These are phyloP conservation scores for Ochromonas danica DNA, from an alignment of 108 stramenopile species.

Conservation along the genomic window DNA sequence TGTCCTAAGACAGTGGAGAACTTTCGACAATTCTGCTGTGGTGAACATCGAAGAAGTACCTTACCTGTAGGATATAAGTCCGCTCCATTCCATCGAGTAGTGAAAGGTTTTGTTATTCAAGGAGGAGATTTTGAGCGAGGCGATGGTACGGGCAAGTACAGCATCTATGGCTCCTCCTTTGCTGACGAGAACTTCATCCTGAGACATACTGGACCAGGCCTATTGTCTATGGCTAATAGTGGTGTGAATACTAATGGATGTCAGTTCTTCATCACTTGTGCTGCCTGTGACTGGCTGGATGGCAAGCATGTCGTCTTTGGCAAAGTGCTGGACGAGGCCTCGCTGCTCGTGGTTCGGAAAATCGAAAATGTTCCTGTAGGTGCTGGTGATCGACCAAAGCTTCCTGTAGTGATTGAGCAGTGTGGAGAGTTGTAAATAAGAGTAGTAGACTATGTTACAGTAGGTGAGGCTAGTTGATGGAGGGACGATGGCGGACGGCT, in stretches of 20 bases:
- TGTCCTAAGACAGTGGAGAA: slow-evolving; percentile 47
- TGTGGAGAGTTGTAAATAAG: slow-evolving; percentile 54
- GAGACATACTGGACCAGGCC: slow-evolving; percentile 77
- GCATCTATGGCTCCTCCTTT: slow-evolving; percentile 88
- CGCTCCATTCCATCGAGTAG: slow-evolving; percentile 85
- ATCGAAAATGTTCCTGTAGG: slow-evolving; percentile 56
- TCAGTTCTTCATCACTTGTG: slow-evolving; percentile 95
- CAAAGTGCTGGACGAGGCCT: slow-evolving; percentile 81
- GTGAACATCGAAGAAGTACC: slow-evolving; percentile 68
- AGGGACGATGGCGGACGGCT: slow-evolving; percentile 45
- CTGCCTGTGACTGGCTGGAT: slow-evolving; percentile 61
- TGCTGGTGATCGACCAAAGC: slow-evolving; percentile 46
- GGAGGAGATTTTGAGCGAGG: slow-evolving; percentile 91
- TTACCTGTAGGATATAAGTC: slow-evolving; percentile 77
- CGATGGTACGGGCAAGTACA: slow-evolving; percentile 84
- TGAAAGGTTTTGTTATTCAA: slow-evolving; percentile 72
- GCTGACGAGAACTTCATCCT: slow-evolving; percentile 86
- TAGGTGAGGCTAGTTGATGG: no score
- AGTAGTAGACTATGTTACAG: no score
- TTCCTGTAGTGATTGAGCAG: slow-evolving; percentile 50
- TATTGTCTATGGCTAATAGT: slow-evolving; percentile 86
- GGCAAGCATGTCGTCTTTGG: slow-evolving; percentile 60
- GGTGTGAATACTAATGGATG: slow-evolving; percentile 91
- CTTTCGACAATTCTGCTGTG: slow-evolving; percentile 77
- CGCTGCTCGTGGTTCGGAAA: slow-evolving; percentile 72